phyloP scores from a whole-genome alignment of 768 basidiomycete species.

The Auricularia sp. region DNA sequence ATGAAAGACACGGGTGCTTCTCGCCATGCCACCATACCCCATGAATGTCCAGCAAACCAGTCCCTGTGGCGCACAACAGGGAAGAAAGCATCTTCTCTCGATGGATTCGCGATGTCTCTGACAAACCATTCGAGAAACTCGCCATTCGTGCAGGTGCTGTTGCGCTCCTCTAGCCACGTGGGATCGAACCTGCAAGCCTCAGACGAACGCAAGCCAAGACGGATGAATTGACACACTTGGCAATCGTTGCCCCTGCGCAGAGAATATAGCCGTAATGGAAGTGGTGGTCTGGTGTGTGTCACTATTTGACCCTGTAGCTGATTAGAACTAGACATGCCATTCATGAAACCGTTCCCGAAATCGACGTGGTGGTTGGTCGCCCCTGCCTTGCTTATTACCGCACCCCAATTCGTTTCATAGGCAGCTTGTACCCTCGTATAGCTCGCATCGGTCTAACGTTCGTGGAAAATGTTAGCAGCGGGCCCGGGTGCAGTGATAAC shows the following conservation, averaged over 20 bases:
- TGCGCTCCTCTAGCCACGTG: constrained; percentile 20
- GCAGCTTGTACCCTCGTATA: constrained; percentile 18
- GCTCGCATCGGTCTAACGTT: background rate
- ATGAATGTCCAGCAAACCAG: constrained; percentile 31
- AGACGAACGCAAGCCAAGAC: background rate
- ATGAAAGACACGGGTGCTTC: background rate
- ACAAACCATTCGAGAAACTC: constrained; percentile 14
- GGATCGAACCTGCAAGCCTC: constrained; percentile 15
- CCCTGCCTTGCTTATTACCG: constrained; percentile 25
- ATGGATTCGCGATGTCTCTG: constrained; percentile 27
- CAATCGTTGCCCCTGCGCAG: constrained; percentile 22
- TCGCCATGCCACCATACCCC: constrained; percentile 12
- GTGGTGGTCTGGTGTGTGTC: constrained; percentile 25
- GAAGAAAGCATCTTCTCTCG: constrained; percentile 22
- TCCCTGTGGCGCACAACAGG: constrained; percentile 24
- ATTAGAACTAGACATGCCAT: background rate
- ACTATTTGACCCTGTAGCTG: background rate
- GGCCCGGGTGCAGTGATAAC: background rate
- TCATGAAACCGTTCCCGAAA: constrained; percentile 24
- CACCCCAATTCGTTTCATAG: constrained; percentile 28
- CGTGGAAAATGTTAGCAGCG: background rate
- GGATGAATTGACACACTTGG: constrained; percentile 17
- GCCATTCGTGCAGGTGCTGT: constrained; percentile 15
- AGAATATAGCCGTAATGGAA: constrained; percentile 30
- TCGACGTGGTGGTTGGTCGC: constrained; percentile 24